Base-by-base conservation (phyloP, 2,329 filamentous ascomycete species). In the Fusarium verticillioides region DNA sequence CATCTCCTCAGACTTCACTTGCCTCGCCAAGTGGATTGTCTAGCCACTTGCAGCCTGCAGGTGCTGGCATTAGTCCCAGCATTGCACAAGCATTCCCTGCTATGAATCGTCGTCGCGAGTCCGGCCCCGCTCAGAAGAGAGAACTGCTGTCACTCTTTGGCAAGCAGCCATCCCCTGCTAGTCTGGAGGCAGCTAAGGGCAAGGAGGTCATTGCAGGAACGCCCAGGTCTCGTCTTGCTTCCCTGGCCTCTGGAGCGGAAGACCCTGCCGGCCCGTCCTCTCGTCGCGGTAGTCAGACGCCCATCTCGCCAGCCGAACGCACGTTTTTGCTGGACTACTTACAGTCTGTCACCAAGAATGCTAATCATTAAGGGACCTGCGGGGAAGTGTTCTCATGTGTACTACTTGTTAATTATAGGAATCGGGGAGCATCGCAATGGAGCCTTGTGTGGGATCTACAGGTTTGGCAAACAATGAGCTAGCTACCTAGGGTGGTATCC, bases 251-350 rank as follows among this genome's bases (percentile, higher is more conserved):
- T 59, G 81, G 81, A 15, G 78, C 75, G 34, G 82, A 81, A 18
- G 83, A 84, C 28, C 43, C 65, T 56, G 69, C 36, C 30, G 59
- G 63, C 47, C 65, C 75, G 4, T 80, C 74, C 30, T 83, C 83
- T 42, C 82, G 85, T 44, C 83, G 86, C 16, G 85, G 84, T 23
- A 88, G 85, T 69, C 84, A 87, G 77, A 85, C 86, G 37, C 84
- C 88, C 18, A 90, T 91, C 49, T 92, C 91, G 8, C 89, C 93
- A 0, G 92, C 90, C 1, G 91, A 96, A 75, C 92, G 93, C 78
- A 91, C 87, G 21, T 96, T 96, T 77, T 83, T 97, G 78, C 85
- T 96, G 58, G 92, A 89, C 15, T 96, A 94, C 79, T 83, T 97
- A 76, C 89, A 94, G 72, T 85, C 85, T 32, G 84, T 86, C 6